Evolutionary conservation across 148 eudicot species (phyloP).

Genomic region (Spergularia bocconei): DNA sequence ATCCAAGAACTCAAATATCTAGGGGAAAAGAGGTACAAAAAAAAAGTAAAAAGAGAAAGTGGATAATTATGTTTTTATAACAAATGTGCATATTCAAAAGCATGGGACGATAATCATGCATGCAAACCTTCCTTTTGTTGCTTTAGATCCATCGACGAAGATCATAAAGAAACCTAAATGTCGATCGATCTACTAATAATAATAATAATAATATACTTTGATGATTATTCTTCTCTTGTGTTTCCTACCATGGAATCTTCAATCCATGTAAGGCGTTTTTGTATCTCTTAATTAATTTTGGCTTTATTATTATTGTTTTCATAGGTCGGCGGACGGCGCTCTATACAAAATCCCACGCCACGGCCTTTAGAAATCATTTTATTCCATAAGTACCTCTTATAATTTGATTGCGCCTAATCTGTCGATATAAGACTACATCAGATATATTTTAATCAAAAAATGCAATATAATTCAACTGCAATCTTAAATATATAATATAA

Average conservation of each 20-base stretch:
- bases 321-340: not conserved
- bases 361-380: no score
- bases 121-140: not conserved
- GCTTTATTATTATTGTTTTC: not conserved
- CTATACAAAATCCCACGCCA: not conserved
- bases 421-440: no score
- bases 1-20: no score
- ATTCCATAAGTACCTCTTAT: no score
- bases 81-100: not conserved
- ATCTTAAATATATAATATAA: no score
- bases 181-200: slow-evolving; percentile 9
- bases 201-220: not conserved
- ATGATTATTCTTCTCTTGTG: not conserved
- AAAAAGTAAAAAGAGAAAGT: not conserved
- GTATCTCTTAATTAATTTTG: not conserved
- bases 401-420: no score
- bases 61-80: not conserved
- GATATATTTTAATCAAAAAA: no score
- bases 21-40: not conserved
- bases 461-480: no score
- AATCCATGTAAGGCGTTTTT: not conserved
- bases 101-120: not conserved
- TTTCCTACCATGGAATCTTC: slow-evolving; percentile 1
- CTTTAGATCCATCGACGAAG: slow-evolving; percentile 10
- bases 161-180: not conserved